Percentiles rank a stretch among this genome's conserved stretches.
Conservation (phyloP, 2,329 filamentous ascomycete species). For the Ambrosiella beaveri region DNA sequence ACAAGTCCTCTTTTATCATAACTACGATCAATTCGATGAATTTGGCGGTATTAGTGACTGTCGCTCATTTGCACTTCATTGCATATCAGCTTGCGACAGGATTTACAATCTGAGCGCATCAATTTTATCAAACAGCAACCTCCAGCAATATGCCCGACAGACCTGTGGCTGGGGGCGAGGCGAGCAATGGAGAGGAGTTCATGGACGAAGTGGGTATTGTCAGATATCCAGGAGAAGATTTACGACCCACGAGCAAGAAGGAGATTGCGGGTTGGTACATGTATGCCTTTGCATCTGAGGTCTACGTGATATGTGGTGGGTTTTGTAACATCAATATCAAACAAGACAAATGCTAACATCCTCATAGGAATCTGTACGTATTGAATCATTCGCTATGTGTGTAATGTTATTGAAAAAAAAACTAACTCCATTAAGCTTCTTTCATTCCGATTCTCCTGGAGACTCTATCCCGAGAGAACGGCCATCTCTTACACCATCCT, state of each 20-base stretch:
- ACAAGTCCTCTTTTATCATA: too few relatives aligned
- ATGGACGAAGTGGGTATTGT: conserved; percentile 17
- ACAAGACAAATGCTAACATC: conserved; percentile 3
- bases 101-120: too few relatives aligned
- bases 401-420: background rate
- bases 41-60: too few relatives aligned
- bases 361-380: conserved; percentile 18
- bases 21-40: too few relatives aligned
- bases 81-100: too few relatives aligned
- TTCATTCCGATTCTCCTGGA: conserved; percentile 95
- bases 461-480: conserved; percentile 80
- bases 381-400: background rate
- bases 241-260: conserved; percentile 66
- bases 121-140: too few relatives aligned
- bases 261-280: conserved; percentile 91
- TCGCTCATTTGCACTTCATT: too few relatives aligned
- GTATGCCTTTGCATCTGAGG: conserved; percentile 91
- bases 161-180: background rate
- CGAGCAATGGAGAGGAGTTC: background rate
- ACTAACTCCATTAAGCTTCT: conserved; percentile 39
- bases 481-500: conserved; percentile 65
- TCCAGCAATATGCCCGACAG: too few relatives aligned
- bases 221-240: conserved; percentile 69
- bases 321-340: too few relatives aligned
- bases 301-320: conserved; percentile 81